These are phyloP conservation scores for Phyllostachys edulis DNA, from an alignment of 176 grass and related monocot genomes.

Conservation along the genomic window DNA sequence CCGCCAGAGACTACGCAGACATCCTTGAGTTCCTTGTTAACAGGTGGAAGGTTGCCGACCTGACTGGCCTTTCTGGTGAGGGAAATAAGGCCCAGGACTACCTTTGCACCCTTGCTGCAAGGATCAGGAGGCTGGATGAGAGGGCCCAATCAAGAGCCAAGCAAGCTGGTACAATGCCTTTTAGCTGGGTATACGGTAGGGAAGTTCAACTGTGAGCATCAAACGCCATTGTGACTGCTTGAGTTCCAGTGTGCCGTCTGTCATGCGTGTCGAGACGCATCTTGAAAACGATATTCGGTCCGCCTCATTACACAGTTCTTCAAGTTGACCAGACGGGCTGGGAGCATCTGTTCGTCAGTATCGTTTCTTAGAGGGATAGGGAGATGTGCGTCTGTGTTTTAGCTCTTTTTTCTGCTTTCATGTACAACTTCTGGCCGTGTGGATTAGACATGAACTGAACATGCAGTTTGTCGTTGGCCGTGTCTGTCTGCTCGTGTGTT, in stretches of 20 bases:
- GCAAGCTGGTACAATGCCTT: constrained; percentile 55
- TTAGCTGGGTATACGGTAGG: constrained; percentile 85
- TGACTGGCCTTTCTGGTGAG: constrained; percentile 66
- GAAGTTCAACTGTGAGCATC: constrained; percentile 68
- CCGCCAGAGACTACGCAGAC: constrained; percentile 85
- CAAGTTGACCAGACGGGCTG: constrained; percentile 30
- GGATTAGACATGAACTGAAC: constrained; percentile 39
- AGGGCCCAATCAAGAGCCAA: constrained; percentile 76
- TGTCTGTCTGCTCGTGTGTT: constrained; percentile 22
- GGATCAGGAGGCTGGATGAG: constrained; percentile 85
- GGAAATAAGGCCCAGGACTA: constrained; percentile 85
- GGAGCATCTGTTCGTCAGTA: constrained; percentile 24
- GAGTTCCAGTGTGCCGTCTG: constrained; percentile 7
- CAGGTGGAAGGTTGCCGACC: constrained; percentile 74
- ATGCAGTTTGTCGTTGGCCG: constrained; percentile 30
- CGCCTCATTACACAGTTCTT: not conserved
- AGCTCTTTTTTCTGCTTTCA: constrained; percentile 38
- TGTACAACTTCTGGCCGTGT: constrained; percentile 60
- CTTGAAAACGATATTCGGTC: constrained; percentile 12
- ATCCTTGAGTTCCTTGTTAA: constrained; percentile 89
- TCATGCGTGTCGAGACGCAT: constrained; percentile 23
- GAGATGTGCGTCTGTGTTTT: constrained; percentile 36
- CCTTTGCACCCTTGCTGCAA: constrained; percentile 72
- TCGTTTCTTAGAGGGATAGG: constrained; percentile 34
- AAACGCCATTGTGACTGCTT: not conserved